phyloP scores from a whole-genome alignment of 2,329 filamentous ascomycete species.

The Fusarium goolgardi region DNA sequence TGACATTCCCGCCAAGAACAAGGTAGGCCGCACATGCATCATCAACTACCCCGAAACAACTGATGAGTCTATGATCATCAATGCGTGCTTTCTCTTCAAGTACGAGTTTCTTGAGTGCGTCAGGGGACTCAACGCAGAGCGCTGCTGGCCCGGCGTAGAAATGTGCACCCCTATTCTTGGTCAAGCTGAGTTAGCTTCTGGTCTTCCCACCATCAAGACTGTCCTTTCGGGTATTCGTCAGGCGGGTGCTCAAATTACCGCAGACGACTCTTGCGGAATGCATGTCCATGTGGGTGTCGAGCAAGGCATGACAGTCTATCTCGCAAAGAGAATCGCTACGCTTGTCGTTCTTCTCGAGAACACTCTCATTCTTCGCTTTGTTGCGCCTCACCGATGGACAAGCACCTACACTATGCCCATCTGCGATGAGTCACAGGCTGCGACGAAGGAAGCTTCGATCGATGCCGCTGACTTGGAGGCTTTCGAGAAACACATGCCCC shows the following conservation, averaged over 20 bases:
- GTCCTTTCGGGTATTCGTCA: constrained; percentile 25
- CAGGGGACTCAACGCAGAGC: neutral
- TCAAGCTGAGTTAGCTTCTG: constrained; percentile 28
- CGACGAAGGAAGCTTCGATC: neutral
- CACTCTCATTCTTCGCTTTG: constrained; percentile 22
- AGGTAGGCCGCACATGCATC: neutral
- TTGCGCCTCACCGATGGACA: neutral
- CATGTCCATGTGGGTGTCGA: constrained; percentile 45
- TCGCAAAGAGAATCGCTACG: constrained; percentile 43
- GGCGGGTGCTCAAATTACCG: constrained; percentile 12
- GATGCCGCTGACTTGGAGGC: neutral
- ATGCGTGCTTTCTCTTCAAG: constrained; percentile 33
- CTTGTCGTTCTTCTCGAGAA: constrained; percentile 40
- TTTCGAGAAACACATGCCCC: constrained; percentile 10
- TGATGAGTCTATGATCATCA: neutral
- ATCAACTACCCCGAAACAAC: neutral
- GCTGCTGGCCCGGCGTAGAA: constrained; percentile 34
- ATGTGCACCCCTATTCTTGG: constrained; percentile 38
- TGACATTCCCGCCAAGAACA: neutral
- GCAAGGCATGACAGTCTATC: constrained; percentile 36
- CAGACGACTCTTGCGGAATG: constrained; percentile 41
- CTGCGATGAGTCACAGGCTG: neutral
- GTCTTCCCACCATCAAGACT: constrained; percentile 14
- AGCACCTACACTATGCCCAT: neutral
- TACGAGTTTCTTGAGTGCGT: constrained; percentile 2